phyloP scores from a whole-genome alignment of 2,329 filamentous ascomycete species.

The Fusarium sp. region DNA sequence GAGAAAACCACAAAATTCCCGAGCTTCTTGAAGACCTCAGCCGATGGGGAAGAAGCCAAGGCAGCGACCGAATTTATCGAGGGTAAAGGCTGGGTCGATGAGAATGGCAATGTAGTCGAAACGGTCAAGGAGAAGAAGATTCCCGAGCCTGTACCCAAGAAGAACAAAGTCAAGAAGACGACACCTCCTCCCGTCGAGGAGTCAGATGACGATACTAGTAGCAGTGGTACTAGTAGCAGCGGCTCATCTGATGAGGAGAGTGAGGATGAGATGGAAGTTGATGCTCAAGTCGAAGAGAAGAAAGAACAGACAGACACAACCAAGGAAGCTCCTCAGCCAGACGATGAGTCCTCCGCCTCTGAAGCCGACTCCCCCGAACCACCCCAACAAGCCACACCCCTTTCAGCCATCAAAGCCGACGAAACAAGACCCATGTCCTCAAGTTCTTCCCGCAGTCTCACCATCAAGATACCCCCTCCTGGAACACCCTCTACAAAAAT shows the following conservation, averaged over 20 bases:
- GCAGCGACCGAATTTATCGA: conserved; percentile 74
- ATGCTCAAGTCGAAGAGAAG: not conserved
- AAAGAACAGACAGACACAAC: not conserved
- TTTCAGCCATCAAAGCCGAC: conserved; percentile 43
- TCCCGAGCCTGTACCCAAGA: conserved; percentile 29
- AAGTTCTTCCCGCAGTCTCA: conserved; percentile 59
- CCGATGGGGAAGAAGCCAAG: conserved; percentile 43
- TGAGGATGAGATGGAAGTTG: conserved; percentile 31
- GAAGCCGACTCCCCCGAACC: conserved; percentile 6
- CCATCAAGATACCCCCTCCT: conserved; percentile 63
- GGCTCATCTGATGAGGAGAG: conserved; percentile 49
- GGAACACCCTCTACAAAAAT: conserved; percentile 62
- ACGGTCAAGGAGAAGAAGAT: conserved; percentile 52
- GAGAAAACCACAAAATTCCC: conserved; percentile 84
- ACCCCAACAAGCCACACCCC: conserved; percentile 32
- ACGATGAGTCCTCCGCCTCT: conserved; percentile 21
- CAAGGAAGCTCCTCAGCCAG: conserved; percentile 20
- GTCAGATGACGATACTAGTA: conserved; percentile 45
- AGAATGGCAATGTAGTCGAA: conserved; percentile 79
- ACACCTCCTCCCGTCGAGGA: conserved; percentile 34
- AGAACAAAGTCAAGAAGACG: conserved; percentile 37
- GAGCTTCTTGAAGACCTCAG: conserved; percentile 74
- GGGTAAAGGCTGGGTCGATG: conserved; percentile 88
- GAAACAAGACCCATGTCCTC: conserved; percentile 59
- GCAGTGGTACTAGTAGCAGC: conserved; percentile 46